These are phyloP conservation scores for Pneumocystis carinii DNA, from an alignment of 1,139 yeast species.

Conservation along the genomic window DNA sequence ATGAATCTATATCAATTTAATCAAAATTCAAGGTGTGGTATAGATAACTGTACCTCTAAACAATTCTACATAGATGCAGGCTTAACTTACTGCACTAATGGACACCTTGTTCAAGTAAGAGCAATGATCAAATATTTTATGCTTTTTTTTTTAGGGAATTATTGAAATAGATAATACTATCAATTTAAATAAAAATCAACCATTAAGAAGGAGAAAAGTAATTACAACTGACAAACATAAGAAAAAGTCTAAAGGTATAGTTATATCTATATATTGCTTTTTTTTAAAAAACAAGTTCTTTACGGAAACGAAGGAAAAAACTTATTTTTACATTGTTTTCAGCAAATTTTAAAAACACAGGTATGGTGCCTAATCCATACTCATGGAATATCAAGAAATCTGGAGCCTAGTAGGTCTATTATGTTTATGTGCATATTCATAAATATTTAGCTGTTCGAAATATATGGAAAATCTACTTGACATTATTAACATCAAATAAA, in stretches of 20 bases:
- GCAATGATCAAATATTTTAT: background rate
- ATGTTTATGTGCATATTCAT: background rate
- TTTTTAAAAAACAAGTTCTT: background rate
- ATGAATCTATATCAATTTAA: background rate
- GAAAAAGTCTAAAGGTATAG: background rate
- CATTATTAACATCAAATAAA: background rate
- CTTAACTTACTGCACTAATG: background rate
- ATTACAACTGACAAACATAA: background rate
- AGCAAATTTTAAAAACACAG: background rate
- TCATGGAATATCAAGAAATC: background rate
- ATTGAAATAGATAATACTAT: background rate
- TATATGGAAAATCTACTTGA: background rate
- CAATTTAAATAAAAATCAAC: background rate
- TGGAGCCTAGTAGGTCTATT: background rate
- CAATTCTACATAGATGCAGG: background rate
- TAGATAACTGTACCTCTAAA: background rate
- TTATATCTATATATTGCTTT: background rate
- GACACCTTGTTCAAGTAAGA: background rate
- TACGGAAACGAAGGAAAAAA: background rate
- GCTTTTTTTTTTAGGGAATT: background rate
- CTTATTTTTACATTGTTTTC: background rate
- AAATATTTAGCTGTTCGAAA: background rate
- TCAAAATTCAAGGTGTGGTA: background rate
- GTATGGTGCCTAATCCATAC: background rate
- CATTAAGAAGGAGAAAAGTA: background rate